Conservation (phyloP, 768 basidiomycete genomes). For the Russula griseocarnosa region DNA sequence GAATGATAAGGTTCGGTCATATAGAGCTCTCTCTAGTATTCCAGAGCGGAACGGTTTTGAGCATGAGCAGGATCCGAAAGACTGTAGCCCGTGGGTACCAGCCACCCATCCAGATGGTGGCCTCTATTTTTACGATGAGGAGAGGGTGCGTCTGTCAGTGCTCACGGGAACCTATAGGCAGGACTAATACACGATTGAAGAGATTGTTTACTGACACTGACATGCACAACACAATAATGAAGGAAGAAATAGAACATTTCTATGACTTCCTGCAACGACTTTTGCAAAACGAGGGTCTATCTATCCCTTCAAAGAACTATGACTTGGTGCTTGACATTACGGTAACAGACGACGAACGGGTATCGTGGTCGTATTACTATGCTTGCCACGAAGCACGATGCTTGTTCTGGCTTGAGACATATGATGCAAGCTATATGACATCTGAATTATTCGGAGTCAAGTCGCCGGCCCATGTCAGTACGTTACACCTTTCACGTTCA, state of each 20-base stretch:
- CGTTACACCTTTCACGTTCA: not conserved
- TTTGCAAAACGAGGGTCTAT: conserved; percentile 19
- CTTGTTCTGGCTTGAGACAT: conserved; percentile 53
- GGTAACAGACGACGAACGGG: conserved; percentile 25
- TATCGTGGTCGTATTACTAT: conserved; percentile 46
- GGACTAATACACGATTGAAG: conserved; percentile 31
- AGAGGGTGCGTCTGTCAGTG: conserved; percentile 38
- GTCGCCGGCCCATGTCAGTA: conserved; percentile 24
- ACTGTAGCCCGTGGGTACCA: conserved; percentile 39
- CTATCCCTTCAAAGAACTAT: conserved; percentile 36
- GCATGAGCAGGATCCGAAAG: conserved; percentile 12
- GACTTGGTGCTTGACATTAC: conserved; percentile 48
- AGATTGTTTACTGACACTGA: conserved; percentile 54
- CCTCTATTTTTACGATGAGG: conserved; percentile 51
- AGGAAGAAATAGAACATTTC: conserved; percentile 38
- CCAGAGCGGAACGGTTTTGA: not conserved
- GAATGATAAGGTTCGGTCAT: not conserved
- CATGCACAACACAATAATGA: conserved; percentile 40
- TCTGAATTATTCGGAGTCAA: conserved; percentile 25
- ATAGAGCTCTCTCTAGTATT: not conserved
- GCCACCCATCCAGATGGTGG: conserved; percentile 58
- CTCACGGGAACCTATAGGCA: not conserved
- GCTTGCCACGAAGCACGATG: conserved; percentile 44
- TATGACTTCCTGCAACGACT: conserved; percentile 30
- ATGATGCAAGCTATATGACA: conserved; percentile 37